Conservation (phyloP, 179 eudicot species). For the Pouteria campechiana region DNA sequence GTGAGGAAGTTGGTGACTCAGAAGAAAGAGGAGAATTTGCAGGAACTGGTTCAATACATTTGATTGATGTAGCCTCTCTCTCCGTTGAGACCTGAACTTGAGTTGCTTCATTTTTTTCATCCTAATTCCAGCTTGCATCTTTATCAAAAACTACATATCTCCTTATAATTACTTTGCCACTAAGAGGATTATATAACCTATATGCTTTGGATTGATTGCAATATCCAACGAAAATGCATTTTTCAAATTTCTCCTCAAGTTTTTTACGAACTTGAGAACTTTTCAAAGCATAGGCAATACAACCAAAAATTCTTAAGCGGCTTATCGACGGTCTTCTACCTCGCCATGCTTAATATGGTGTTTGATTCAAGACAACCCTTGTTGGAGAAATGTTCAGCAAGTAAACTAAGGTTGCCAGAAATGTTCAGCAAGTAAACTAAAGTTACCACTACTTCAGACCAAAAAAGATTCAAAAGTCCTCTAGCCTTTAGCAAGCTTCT, state of each 20-base stretch:
- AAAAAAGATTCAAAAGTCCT: neutral
- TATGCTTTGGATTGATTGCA: constrained; percentile 7
- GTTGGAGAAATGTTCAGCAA: constrained; percentile 8
- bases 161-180: constrained; percentile 7
- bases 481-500: constrained; percentile 2
- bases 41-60: no score
- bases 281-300: constrained; percentile 9
- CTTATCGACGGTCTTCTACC: constrained; percentile 9
- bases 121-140: neutral
- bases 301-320: no score
- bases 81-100: neutral
- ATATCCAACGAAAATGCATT: constrained; percentile 5
- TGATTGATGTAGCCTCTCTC: no score
- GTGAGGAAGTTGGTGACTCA: neutral
- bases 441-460: constrained; percentile 3
- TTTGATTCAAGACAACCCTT: constrained; percentile 1
- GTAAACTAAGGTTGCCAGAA: constrained; percentile 3
- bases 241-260: no score
- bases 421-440: constrained; percentile 6
- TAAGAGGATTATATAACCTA: constrained; percentile 2
- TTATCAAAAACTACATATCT: neutral
- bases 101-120: neutral
- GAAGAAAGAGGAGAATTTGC: no score
- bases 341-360: constrained; percentile 2
- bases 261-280: neutral